Conservation (phyloP, 2,329 filamentous ascomycete species). For the Penicillium italicum region DNA sequence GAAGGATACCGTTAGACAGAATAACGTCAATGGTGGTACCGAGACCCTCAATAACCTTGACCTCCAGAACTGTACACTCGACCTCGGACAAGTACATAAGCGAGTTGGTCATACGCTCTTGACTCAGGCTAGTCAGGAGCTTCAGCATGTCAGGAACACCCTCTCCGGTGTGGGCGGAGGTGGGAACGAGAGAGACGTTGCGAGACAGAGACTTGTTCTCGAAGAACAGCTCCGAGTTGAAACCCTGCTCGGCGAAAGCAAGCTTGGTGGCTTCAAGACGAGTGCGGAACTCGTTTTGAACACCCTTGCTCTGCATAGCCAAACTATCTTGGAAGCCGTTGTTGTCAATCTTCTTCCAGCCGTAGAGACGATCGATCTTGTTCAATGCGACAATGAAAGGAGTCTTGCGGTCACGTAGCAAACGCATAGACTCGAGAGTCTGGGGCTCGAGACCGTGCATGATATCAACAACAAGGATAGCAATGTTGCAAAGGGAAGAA, state of each 20-base stretch:
- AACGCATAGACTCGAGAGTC: slow-evolving; percentile 93
- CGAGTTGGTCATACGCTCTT: slow-evolving; percentile 94
- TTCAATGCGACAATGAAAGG: slow-evolving; percentile 98
- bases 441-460: slow-evolving; percentile 99
- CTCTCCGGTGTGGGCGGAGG: slow-evolving; percentile 97
- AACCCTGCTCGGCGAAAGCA: slow-evolving; percentile 91
- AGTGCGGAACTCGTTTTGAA: slow-evolving; percentile 91
- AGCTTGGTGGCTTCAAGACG: slow-evolving; percentile 87
- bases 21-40: slow-evolving; percentile 98
- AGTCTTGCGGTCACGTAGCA: slow-evolving; percentile 89
- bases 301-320: slow-evolving; percentile 82
- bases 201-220: slow-evolving; percentile 97
- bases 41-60: slow-evolving; percentile 98
- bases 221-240: slow-evolving; percentile 95
- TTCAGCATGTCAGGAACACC: slow-evolving; percentile 99
- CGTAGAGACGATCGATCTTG: slow-evolving; percentile 99
- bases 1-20: slow-evolving; percentile 88
- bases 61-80: slow-evolving; percentile 94
- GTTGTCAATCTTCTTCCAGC: slow-evolving; percentile 98
- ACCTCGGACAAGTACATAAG: slow-evolving; percentile 99
- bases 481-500: slow-evolving; percentile 98
- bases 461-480: slow-evolving; percentile 97
- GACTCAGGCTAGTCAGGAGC: slow-evolving; percentile 84
- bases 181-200: slow-evolving; percentile 92
- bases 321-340: slow-evolving; percentile 96